A percentile compares a stretch with the other conserved stretches of the same genome.
Conservation (phyloP, 257 asterid species). For the Ligustrum vulgare region DNA sequence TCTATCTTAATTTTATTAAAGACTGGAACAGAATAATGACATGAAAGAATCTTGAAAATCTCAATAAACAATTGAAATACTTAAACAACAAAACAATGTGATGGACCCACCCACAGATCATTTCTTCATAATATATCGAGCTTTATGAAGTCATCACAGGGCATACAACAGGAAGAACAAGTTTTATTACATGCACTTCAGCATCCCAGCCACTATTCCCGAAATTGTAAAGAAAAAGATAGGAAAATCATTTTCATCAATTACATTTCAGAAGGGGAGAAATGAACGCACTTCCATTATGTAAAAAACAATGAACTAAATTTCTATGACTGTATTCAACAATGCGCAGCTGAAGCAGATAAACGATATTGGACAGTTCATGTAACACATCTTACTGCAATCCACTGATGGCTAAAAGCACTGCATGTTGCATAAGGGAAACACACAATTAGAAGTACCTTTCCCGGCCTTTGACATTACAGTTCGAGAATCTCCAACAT, state of each 20-base stretch:
- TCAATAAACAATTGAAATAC: neutral
- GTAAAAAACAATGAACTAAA: neutral
- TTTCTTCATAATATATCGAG: neutral
- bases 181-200: neutral
- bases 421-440: neutral
- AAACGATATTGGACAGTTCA: neutral
- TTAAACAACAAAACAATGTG: neutral
- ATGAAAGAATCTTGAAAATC: neutral
- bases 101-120: neutral
- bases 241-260: neutral
- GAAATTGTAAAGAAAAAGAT: neutral
- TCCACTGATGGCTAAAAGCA: neutral
- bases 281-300: neutral
- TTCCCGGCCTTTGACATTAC: slow-evolving; percentile 84
- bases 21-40: neutral
- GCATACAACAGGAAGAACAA: neutral
- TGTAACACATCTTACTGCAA: neutral
- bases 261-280: neutral
- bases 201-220: neutral
- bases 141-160: neutral
- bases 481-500: slow-evolving; percentile 98
- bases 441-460: slow-evolving; percentile 47
- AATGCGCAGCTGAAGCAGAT: neutral
- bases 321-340: neutral
- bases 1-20: slow-evolving; percentile 14